A percentile compares a stretch with the other conserved stretches of the same genome.
Conservation (phyloP, 345 rosid genomes). For the Eutrema japonicum region DNA sequence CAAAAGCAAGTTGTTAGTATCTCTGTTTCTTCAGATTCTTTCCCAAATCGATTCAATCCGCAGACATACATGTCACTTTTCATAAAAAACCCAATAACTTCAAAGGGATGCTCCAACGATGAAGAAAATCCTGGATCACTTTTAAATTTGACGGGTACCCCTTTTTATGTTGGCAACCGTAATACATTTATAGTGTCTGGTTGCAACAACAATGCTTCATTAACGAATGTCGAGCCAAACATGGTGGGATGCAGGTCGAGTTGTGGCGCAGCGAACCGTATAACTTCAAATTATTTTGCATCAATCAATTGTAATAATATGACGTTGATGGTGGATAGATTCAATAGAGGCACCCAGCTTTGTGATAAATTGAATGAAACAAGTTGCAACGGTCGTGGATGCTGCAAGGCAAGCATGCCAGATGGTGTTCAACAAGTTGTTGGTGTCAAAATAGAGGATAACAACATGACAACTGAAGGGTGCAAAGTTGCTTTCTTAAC, state of each 20-base stretch:
- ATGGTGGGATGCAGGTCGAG: constrained; percentile 44
- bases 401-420: constrained; percentile 40
- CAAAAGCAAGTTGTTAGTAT: background rate
- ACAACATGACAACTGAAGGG: background rate
- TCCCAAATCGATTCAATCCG: accelerated
- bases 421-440: background rate
- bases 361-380: background rate
- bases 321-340: too few species aligned
- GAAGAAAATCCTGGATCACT: background rate
- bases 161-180: background rate
- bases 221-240: constrained; percentile 9
- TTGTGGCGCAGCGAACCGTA: constrained; percentile 21
- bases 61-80: background rate
- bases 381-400: constrained; percentile 41
- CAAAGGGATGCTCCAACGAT: constrained; percentile 35
- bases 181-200: constrained; percentile 45
- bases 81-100: background rate
- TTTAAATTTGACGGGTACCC: constrained; percentile 34
- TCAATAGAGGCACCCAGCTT: too few species aligned
- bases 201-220: constrained; percentile 32
- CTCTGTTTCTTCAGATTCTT: background rate
- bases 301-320: background rate
- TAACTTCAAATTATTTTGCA: background rate
- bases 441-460: background rate
- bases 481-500: constrained; percentile 20